Evolutionary conservation across 106 monocot species (phyloP), one percentile per base, ranked within the genome.

Genomic region (Apostasia ramifera): DNA sequence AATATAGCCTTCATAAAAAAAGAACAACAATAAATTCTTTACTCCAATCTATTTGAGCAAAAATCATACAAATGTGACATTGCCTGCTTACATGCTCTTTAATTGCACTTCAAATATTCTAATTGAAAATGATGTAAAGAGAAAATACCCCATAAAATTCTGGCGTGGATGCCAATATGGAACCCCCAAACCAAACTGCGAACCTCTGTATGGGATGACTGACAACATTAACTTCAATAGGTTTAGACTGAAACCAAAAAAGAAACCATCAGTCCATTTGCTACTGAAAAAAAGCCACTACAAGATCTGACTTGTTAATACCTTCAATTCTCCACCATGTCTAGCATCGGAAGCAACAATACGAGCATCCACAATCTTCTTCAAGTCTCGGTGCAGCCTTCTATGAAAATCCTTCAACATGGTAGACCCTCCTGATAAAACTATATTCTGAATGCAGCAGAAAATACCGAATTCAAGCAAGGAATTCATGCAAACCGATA

Each of bases 111-210:
- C 26, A 26, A 26, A 26, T 26, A 26, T 26, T 26, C 26, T 26
- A 26, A 26, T 26, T 26, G 26, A 26, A 26, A 26, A 26, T 26
- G 26, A 26, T 26, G 26, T 26, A 26, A 26, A 26, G 26, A 26
- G 26, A 4, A 77, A 38, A 74, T 86, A 86, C 90, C 73, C 71
- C 72, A 76, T 73, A 83, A 64, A 90, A 90, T 72, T 90, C 90
- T 52, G 85, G 78, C 14, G 77, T 80, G 59, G 90, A 90, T 63
- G 86, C 90, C 73, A 86, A 78, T 40, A 90, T 83, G 70, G 90
- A 90, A 40, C 90, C 90, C 73, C 90, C 90, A 81, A 90, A 90
- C 90, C 90, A 90, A 76, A 83, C 90, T 9, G 90, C 90, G 76
- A 78, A 86, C 63, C 67, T 81, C 66, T 90, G 90, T 59, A 90